These are phyloP conservation scores for Prunella vulgaris DNA, from an alignment of 257 asterid species.

Conservation along the genomic window DNA sequence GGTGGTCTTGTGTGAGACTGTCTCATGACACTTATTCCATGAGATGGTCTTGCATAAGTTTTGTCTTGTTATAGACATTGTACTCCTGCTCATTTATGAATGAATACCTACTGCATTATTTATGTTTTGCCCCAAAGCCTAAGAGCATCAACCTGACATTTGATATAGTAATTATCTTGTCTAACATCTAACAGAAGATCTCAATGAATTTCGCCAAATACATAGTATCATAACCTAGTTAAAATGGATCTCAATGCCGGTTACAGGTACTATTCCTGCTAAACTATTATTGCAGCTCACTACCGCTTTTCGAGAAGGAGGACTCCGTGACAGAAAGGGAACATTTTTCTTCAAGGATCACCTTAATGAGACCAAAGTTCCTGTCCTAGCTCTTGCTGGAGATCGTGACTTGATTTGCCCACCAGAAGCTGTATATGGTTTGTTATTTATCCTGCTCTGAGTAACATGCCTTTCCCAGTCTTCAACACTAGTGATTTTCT, in stretches of 20 bases:
- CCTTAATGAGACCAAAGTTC: constrained; percentile 56
- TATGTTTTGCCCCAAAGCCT: background rate
- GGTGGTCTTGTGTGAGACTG: too few species aligned
- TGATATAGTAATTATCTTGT: background rate
- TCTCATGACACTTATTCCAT: too few species aligned
- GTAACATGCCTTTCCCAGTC: background rate
- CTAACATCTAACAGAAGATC: background rate
- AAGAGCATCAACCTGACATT: background rate
- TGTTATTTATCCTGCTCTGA: constrained; percentile 21
- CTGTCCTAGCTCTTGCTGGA: constrained; percentile 88
- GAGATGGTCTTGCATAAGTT: too few species aligned
- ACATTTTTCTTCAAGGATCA: constrained; percentile 74
- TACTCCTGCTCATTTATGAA: background rate
- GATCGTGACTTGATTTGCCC: constrained; percentile 95
- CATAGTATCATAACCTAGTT: background rate
- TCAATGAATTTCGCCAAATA: background rate
- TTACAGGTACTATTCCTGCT: constrained; percentile 88
- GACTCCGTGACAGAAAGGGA: constrained; percentile 80
- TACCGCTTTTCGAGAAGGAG: constrained; percentile 85
- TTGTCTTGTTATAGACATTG: background rate
- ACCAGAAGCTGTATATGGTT: constrained; percentile 89
- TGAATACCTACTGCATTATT: background rate
- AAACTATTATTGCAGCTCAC: constrained; percentile 78
- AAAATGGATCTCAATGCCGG: constrained; percentile 6
- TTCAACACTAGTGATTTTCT: background rate